These are phyloP conservation scores for Eutrema yunnanense DNA, from an alignment of 345 rosid species.

Conservation along the genomic window DNA sequence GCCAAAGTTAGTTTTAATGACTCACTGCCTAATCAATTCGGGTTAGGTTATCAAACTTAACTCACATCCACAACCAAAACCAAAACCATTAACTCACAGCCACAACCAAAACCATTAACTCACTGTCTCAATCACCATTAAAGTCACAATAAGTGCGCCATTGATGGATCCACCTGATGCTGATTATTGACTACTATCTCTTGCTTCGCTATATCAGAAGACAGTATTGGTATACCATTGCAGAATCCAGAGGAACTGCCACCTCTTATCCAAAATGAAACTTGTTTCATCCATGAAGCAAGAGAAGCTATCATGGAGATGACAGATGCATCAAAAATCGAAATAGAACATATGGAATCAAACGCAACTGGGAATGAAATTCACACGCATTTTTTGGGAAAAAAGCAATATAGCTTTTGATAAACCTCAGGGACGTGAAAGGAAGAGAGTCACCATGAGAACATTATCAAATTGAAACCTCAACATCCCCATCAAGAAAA, in stretches of 20 bases:
- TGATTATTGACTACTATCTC: constrained; percentile 32
- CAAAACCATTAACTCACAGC: no score
- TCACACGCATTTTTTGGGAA: background rate
- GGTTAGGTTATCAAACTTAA: no score
- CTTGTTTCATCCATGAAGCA: constrained; percentile 11
- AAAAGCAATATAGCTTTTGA: constrained; percentile 18
- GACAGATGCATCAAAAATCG: constrained; percentile 15
- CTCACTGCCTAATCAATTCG: no score
- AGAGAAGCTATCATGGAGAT: constrained; percentile 6
- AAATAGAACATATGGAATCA: constrained; percentile 22
- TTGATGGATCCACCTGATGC: constrained; percentile 30
- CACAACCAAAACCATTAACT: no score
- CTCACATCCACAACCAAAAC: no score
- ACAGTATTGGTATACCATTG: constrained; percentile 23
- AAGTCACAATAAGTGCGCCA: constrained; percentile 18
- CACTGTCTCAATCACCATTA: no score
- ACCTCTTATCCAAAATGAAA: constrained; percentile 16
- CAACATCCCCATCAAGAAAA: background rate
- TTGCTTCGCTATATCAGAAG: constrained; percentile 31
- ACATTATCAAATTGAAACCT: constrained; percentile 1
- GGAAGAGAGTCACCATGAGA: constrained; percentile 15
- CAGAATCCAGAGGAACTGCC: constrained; percentile 31
- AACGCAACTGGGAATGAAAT: constrained; percentile 1
- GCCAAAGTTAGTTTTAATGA: no score
- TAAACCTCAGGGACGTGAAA: constrained; percentile 12